phyloP scores from a whole-genome alignment of 140 eudicot species.

The Oenanthe javanica region DNA sequence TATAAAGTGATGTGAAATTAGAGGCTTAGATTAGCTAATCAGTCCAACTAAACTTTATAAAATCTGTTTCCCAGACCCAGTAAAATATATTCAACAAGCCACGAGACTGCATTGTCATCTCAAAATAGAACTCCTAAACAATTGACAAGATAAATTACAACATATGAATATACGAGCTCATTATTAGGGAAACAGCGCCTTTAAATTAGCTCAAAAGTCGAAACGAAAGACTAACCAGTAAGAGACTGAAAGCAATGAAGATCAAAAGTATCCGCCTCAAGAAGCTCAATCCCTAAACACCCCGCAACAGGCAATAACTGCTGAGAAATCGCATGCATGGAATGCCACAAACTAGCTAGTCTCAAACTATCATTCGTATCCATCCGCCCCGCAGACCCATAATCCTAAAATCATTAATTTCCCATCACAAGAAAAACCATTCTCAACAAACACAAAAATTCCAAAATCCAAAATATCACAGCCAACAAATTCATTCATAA shows the following conservation, averaged over 20 bases:
- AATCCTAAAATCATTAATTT: slow-evolving; percentile 41
- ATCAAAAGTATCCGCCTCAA: slow-evolving; percentile 91
- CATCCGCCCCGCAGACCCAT: slow-evolving; percentile 93
- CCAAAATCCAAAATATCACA: too few relatives aligned
- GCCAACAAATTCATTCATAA: too few relatives aligned
- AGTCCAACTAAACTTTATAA: background rate
- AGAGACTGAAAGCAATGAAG: slow-evolving; percentile 97
- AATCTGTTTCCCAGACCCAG: background rate
- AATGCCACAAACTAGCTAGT: slow-evolving; percentile 33
- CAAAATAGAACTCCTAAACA: background rate
- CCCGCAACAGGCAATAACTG: slow-evolving; percentile 80
- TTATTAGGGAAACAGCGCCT: background rate
- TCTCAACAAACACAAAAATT: background rate
- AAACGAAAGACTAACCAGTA: slow-evolving; percentile 45
- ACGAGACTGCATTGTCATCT: background rate
- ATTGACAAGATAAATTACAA: background rate
- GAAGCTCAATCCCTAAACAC: slow-evolving; percentile 82
- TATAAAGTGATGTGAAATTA: background rate
- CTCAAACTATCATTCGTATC: slow-evolving; percentile 84
- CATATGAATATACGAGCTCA: background rate
- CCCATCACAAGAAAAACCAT: background rate
- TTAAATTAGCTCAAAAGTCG: too few relatives aligned
- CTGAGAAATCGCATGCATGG: slow-evolving; percentile 99
- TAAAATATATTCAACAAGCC: background rate
- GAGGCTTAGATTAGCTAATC: background rate